Evolutionary conservation across 306 rosid species (phyloP), one percentile per base, ranked within the genome.

Genomic region (Mucuna pruriens): DNA sequence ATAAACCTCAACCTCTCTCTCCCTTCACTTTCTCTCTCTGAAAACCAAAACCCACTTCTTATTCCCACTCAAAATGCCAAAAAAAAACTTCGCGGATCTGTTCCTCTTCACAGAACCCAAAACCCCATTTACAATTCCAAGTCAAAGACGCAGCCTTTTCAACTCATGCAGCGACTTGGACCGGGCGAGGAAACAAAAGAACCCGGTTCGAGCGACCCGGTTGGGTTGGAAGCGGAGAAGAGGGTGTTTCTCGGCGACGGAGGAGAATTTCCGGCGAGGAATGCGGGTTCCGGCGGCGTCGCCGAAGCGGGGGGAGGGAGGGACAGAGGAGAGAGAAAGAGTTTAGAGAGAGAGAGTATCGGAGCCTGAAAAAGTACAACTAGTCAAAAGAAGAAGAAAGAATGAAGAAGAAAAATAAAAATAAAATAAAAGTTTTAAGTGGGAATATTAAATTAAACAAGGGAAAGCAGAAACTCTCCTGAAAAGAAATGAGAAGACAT

Each of bases 341-440:
- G 54, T 75, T 82, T 26, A 74, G 90, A 80, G 85, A 87, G 85
- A 78, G 88, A 85, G 88, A 88, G 85, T 85, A 87, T 67, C 85
- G 88, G 82, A 81, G 86, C 48, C 87, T 82, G 88, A 72, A 88
- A 88, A 89, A 88, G 95, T 84, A 86, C 90, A 78, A 72, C 81
- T 74, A 81, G 97, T 92, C 97, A 92, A 90, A 89, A 84, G 69
- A 63, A 67, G 81, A 62, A 39, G 71, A 85, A 78, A 82, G 66
- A 88, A 84, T 36, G 71, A 63, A 61, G 70, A 54, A 61, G 25
- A 40, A 29, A 76, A 66, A 79, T 84, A 54, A 31, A 63, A 75
- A 66, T 16, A 49, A 81, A 39, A 63, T 23, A 39, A 57, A 26
- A n/a, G 36, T 13, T 67, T 39, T 67, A 5, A 20, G n/a, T 26